Base-by-base conservation (phyloP, 306 rosid species). In the Rosa multiflora region DNA sequence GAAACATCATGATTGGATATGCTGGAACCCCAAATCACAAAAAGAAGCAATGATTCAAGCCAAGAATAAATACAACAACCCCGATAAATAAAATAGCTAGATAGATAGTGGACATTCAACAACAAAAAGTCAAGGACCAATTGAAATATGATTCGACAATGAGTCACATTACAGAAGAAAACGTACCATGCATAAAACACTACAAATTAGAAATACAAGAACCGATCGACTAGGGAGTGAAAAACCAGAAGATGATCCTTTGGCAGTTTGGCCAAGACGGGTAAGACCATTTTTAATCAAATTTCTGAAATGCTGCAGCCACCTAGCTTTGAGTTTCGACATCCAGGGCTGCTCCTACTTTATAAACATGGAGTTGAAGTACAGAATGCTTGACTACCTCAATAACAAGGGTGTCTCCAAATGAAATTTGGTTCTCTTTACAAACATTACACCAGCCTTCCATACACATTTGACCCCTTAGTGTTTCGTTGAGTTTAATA, bases 401-500 rank as follows among this genome's bases (percentile, higher is more conserved):
- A 51, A 76, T 63, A 47, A 76, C 32, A 18, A 76, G 4, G 10
- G 62, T n/a, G 63, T 76, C 72, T 13, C 73, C 80, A 7, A 17
- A 15, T 18, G 48, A 29, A 49, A 66, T 66, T 12, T 52, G n/a
- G 72, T 66, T 76, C 10, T 10, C 66, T 10, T 48, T 18, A 42
- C 49, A 40, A 2, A 6, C 70, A 66, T 15, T 23, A 4, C 43
- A 4, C 63, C 29, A 72, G 17, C 32, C 64, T n/a, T n/a, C 5
- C 32, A 58, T 58, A 58, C 32, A 14, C 64, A 21, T 1, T 8
- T 13, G 64, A n/a, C 64, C 64, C 32, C 5, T 9, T 21, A 11
- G 2, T 8, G 26, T 5, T 2, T 58, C 35, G 1, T 1, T 7
- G 10, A 67, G 48, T 39, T 17, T 20, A 40, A 67, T 13, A 6